Evolutionary conservation across 805 yeast species (phyloP).

Genomic region (Maudiozyma saulgeensis): DNA sequence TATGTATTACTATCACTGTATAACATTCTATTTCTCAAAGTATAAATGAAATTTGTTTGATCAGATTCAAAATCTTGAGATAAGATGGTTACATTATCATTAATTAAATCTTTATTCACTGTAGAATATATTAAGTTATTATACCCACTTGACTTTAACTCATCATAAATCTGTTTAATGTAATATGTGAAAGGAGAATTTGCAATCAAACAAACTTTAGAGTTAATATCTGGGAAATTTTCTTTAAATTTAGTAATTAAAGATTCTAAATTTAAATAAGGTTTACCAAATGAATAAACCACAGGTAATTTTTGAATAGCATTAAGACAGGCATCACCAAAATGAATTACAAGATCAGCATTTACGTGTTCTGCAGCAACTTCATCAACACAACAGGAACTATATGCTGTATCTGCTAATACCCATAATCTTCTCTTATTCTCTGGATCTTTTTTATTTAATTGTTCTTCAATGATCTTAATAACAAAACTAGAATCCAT

Average conservation of each 20-base stretch:
- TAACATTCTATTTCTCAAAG: conserved; percentile 26
- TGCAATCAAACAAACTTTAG: conserved; percentile 56
- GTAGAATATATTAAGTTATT: conserved; percentile 33
- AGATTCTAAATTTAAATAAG: conserved; percentile 38
- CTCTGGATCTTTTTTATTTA: conserved; percentile 8
- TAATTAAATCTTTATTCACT: conserved; percentile 26
- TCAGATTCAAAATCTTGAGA: conserved; percentile 1
- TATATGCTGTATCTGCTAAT: conserved; percentile 90
- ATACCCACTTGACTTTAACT: conserved; percentile 26
- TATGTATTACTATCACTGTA: conserved; percentile 14
- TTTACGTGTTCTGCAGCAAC: conserved; percentile 90
- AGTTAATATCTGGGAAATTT: conserved; percentile 32
- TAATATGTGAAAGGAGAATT: conserved; percentile 56
- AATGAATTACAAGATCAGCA: conserved; percentile 80
- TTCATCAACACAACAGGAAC: conserved; percentile 92
- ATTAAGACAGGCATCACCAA: conserved; percentile 90
- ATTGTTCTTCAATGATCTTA: conserved; percentile 39
- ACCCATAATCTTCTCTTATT: conserved; percentile 51
- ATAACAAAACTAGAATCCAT: conserved; percentile 70
- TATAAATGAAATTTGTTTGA: conserved; percentile 13
- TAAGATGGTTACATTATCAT: conserved; percentile 33
- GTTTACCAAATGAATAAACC: conserved; percentile 69
- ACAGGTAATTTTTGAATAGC: conserved; percentile 67
- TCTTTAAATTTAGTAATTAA: conserved; percentile 35
- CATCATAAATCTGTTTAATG: conserved; percentile 33